Conservation (phyloP, 768 basidiomycete genomes). For the Termitomyces sp. region DNA sequence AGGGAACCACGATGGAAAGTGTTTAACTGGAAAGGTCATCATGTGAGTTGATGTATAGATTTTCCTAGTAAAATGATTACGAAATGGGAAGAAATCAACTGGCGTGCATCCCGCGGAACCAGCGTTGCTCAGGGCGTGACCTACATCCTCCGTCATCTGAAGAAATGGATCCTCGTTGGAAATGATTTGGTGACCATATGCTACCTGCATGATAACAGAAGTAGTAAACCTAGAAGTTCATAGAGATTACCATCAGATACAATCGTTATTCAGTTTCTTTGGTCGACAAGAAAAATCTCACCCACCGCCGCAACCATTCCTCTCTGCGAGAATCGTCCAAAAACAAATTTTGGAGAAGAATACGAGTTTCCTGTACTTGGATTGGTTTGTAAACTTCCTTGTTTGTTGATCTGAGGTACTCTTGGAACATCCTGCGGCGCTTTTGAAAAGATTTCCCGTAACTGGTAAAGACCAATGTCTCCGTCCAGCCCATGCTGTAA, state of each 20-base stretch:
- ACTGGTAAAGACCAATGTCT: background rate
- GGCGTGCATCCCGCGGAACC: constrained; percentile 15
- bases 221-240: constrained; percentile 1
- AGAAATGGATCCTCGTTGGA: constrained; percentile 31
- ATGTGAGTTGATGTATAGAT: background rate
- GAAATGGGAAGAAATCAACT: constrained; percentile 16
- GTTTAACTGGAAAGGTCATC: constrained; percentile 15
- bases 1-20: constrained; percentile 29
- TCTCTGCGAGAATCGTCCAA: constrained; percentile 16
- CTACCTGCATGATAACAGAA: constrained; percentile 18
- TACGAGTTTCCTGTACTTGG: constrained; percentile 18
- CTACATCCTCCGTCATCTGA: constrained; percentile 23
- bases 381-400: constrained; percentile 12
- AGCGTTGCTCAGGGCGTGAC: constrained; percentile 17
- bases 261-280: background rate
- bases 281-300: background rate
- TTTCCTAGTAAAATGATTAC: constrained; percentile 6
- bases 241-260: no score
- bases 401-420: constrained; percentile 17
- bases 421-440: constrained; percentile 20
- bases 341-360: constrained; percentile 24
- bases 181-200: constrained; percentile 26
- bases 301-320: constrained; percentile 17
- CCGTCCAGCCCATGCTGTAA: constrained; percentile 8
- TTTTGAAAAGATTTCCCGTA: constrained; percentile 21